phyloP scores from a whole-genome alignment of 2,329 filamentous ascomycete species.

The Fusarium pilosicola region DNA sequence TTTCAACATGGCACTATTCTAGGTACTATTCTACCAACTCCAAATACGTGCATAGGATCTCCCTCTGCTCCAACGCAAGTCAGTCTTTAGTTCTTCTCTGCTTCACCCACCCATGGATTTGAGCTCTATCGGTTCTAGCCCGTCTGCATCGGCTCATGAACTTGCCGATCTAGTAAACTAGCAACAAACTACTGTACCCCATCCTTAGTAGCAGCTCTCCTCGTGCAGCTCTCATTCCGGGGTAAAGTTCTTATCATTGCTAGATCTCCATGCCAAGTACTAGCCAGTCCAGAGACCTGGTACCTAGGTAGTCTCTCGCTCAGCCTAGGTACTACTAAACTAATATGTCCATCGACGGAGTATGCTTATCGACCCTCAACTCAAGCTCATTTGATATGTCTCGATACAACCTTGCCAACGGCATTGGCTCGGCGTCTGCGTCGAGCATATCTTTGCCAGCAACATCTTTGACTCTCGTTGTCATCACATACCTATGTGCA shows the following conservation, averaged over 20 bases:
- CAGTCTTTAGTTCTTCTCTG: neutral
- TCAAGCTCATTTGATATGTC: neutral
- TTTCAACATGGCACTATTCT: neutral
- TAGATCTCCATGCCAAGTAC: slow-evolving; percentile 23
- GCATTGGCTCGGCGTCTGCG: neutral
- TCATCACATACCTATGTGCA: neutral
- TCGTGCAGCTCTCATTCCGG: neutral
- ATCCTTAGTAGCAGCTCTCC: neutral
- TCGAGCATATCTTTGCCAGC: neutral
- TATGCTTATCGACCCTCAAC: neutral
- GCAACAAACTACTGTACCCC: neutral
- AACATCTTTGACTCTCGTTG: neutral
- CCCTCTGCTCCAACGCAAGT: neutral
- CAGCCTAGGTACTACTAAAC: neutral
- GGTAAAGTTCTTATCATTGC: slow-evolving; percentile 8
- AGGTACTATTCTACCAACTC: neutral
- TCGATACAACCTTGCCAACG: neutral
- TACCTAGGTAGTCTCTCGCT: neutral
- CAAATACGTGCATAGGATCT: neutral
- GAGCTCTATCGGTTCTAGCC: neutral
- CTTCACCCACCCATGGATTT: neutral
- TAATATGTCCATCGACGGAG: neutral
- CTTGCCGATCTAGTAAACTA: slow-evolving; percentile 2
- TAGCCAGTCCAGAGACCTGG: neutral
- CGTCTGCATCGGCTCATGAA: neutral